phyloP scores from a whole-genome alignment of 1,284 basidiomycete genomes.

The Trichosporon coremiiforme region DNA sequence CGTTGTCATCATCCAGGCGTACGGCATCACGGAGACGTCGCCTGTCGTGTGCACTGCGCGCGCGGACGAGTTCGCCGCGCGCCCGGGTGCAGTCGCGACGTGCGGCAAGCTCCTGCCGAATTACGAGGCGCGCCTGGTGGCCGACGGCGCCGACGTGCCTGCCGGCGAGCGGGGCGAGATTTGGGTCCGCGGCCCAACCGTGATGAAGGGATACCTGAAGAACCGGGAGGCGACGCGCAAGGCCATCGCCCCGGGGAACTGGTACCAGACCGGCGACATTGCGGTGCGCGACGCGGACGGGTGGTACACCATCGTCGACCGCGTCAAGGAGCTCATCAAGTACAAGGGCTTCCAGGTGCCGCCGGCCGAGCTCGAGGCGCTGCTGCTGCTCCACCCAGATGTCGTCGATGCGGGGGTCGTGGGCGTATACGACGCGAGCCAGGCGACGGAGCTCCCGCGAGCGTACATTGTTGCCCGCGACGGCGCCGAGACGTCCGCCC shows the following conservation, averaged over 20 bases:
- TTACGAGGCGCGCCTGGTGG: slow-evolving; percentile 72
- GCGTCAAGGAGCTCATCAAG: slow-evolving; percentile 78
- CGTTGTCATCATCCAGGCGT: slow-evolving; percentile 49
- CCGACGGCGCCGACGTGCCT: slow-evolving; percentile 55
- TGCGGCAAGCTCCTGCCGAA: slow-evolving; percentile 76
- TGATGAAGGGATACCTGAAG: slow-evolving; percentile 74
- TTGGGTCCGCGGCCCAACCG: slow-evolving; percentile 72
- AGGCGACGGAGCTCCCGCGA: slow-evolving; percentile 75
- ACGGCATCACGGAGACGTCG: slow-evolving; percentile 58
- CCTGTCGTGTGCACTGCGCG: slow-evolving; percentile 49
- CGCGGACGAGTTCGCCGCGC: slow-evolving; percentile 32
- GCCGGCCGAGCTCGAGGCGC: slow-evolving; percentile 75
- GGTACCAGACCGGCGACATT: slow-evolving; percentile 84
- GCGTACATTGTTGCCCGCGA: slow-evolving; percentile 25
- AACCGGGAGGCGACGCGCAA: slow-evolving; percentile 67
- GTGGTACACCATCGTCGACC: slow-evolving; percentile 56
- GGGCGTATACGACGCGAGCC: slow-evolving; percentile 64
- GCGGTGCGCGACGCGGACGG: slow-evolving; percentile 66
- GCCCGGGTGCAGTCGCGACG: slow-evolving; percentile 62
- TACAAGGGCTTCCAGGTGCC: slow-evolving; percentile 68
- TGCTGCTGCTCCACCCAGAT: slow-evolving; percentile 70
- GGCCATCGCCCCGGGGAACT: slow-evolving; percentile 62
- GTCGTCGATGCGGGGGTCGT: slow-evolving; percentile 72
- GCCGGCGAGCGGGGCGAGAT: slow-evolving; percentile 71
- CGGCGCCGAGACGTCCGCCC: slow-evolving; percentile 41